A percentile compares a stretch with the other conserved stretches of the same genome.
Conservation (phyloP, 2,329 filamentous ascomycete species). For the Exserohilum rostratum region DNA sequence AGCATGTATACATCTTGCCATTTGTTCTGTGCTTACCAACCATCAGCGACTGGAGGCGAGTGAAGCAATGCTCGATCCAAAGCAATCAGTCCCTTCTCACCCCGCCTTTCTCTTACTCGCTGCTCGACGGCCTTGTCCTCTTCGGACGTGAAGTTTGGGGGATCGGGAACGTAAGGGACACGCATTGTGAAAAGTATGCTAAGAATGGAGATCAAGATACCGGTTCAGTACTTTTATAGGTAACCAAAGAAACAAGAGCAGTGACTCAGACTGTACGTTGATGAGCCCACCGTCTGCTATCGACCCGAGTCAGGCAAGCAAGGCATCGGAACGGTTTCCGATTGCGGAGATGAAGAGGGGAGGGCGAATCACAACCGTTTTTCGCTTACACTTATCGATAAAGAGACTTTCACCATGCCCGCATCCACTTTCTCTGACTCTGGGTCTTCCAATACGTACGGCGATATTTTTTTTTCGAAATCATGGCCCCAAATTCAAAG, state of each 20-base stretch:
- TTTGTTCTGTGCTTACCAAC: slow-evolving; percentile 50
- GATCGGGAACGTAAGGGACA: slow-evolving; percentile 60
- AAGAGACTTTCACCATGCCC: slow-evolving; percentile 12
- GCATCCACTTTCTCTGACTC: not conserved
- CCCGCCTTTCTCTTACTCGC: slow-evolving; percentile 59
- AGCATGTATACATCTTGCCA: no score
- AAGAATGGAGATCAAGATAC: not conserved
- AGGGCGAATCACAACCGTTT: not conserved
- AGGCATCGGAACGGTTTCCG: slow-evolving; percentile 20
- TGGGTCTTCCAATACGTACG: not conserved
- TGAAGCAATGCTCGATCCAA: slow-evolving; percentile 62
- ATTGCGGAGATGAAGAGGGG: not conserved
- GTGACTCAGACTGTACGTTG: slow-evolving; percentile 4
- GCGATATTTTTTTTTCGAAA: not conserved
- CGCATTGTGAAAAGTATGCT: slow-evolving; percentile 52
- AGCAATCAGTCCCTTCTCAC: slow-evolving; percentile 56
- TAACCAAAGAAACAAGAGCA: not conserved
- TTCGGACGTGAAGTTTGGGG: slow-evolving; percentile 53
- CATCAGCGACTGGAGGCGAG: slow-evolving; percentile 61
- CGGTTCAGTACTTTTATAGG: not conserved
- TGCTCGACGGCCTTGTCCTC: slow-evolving; percentile 59
- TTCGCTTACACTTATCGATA: slow-evolving; percentile 18
- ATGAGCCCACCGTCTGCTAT: not conserved
- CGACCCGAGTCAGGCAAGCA: not conserved
- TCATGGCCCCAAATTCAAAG: slow-evolving; percentile 21